Evolutionary conservation across 2,329 filamentous ascomycete genomes (phyloP), one percentile per base, ranked within the genome.

Genomic region (Talaromyces pinophilus): DNA sequence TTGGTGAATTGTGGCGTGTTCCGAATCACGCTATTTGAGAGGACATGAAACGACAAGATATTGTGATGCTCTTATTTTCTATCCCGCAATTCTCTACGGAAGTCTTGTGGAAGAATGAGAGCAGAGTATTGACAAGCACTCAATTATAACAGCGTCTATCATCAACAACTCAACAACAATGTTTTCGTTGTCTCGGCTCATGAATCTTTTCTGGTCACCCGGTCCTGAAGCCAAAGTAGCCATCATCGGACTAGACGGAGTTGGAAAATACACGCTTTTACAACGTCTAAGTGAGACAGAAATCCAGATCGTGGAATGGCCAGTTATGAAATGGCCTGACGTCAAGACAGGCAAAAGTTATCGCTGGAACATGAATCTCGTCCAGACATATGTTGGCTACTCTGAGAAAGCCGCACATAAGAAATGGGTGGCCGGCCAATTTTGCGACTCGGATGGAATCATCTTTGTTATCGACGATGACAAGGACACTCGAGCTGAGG

Each of bases 261-360:
- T 62, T 30, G 30, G 60, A 17, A 62, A 62, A 62, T 38, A 62
- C 28, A 62, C 60, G 4, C 60, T 62, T 25, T n/a, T 62, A 13
- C 44, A 33, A 52, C 60, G 17, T 8, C 7, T 62, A 8, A 52
- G 10, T 25, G 17, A 62, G 33, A 13, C 15, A 13, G 2, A 50
- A 7, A 54, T 62, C 3, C 30, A 54, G 4, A 28, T 30, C 1
- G 33, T 54, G 17, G 19, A 5, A n/a, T 54, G 13, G 13, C 46
- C 13, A 11, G 10, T 30, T 5, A 50, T 48, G 22, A 22, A 17
- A 5, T 40, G 1, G 5, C 10, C 10, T 13, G 7, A 50, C 5
- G 30, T 38, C 19, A 52, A 28, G 19, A 40, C 5, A 11, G 19
- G 60, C n/a, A 22, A 62, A 15, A 62, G 35, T 25, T 38, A 50